A percentile compares a stretch with the other conserved stretches of the same genome.
Conservation (phyloP, 768 basidiomycete genomes). For the Chalciporus chontae region DNA sequence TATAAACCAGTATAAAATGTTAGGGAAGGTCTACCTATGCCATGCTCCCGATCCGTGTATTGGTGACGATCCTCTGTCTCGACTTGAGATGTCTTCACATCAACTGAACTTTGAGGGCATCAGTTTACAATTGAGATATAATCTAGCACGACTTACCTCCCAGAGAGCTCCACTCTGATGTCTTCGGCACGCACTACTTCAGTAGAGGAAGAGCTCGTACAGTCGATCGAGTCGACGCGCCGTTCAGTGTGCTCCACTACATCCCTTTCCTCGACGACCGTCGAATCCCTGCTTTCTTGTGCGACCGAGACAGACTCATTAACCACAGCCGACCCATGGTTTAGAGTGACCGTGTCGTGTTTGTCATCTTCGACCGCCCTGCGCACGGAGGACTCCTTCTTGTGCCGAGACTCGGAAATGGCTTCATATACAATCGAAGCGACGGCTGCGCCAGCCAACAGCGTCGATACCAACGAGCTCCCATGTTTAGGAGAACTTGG, state of each 20-base stretch:
- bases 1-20: too few relatives aligned
- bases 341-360: background rate
- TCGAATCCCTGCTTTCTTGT: background rate
- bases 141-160: background rate
- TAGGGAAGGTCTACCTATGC: background rate
- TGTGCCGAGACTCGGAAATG: constrained; percentile 1
- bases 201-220: background rate
- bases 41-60: background rate
- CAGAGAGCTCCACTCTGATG: background rate
- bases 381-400: constrained; percentile 7
- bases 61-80: background rate
- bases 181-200: background rate
- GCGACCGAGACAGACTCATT: too few relatives aligned
- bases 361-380: background rate
- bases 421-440: constrained; percentile 13
- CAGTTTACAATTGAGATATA: too few relatives aligned
- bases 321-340: background rate
- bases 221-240: background rate
- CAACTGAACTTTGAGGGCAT: background rate
- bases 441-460: constrained; percentile 10
- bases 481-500: constrained; percentile 3
- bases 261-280: background rate
- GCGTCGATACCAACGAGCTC: constrained; percentile 9
- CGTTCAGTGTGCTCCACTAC: background rate
- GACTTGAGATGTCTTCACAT: background rate